These are phyloP conservation scores for Naganishia sp. DNA, from an alignment of 1,284 basidiomycete genomes.

Conservation along the genomic window DNA sequence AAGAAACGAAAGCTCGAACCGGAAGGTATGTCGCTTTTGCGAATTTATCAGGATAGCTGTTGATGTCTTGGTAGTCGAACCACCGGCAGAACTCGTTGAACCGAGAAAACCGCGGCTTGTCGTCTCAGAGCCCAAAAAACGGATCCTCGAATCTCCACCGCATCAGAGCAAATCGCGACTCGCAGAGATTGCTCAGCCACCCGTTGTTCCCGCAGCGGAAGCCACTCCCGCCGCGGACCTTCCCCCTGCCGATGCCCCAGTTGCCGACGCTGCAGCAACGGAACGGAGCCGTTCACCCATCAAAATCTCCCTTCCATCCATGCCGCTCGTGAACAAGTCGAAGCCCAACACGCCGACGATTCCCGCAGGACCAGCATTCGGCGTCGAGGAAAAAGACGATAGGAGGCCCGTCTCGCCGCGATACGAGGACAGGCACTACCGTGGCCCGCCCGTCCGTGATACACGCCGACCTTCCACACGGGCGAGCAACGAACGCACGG, in stretches of 20 bases:
- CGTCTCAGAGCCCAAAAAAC: constrained; percentile 8
- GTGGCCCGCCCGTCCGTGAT: background rate
- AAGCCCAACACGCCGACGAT: background rate
- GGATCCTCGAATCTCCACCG: constrained; percentile 13
- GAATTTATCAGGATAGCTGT: background rate
- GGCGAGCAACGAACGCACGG: constrained; percentile 1
- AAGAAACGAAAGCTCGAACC: constrained; percentile 18
- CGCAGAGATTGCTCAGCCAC: background rate
- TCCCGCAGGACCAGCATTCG: background rate
- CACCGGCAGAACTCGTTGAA: background rate
- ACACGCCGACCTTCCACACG: background rate
- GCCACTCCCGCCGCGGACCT: background rate
- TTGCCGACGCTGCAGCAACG: background rate
- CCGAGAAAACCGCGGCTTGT: constrained; percentile 6
- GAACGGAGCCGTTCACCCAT: constrained; percentile 5
- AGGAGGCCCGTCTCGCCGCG: background rate
- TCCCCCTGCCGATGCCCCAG: background rate
- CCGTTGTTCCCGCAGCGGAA: background rate
- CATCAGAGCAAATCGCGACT: constrained; percentile 9
- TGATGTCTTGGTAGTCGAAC: background rate
- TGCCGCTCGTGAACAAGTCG: background rate
- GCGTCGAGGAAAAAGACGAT: background rate
- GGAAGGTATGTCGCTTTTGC: background rate
- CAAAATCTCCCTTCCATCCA: constrained; percentile 19
- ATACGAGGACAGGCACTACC: background rate